Percentiles rank a stretch among this genome's conserved stretches.
phyloP scores from a whole-genome alignment of 305 asterid genomes.

The Fraxinus platypoda region DNA sequence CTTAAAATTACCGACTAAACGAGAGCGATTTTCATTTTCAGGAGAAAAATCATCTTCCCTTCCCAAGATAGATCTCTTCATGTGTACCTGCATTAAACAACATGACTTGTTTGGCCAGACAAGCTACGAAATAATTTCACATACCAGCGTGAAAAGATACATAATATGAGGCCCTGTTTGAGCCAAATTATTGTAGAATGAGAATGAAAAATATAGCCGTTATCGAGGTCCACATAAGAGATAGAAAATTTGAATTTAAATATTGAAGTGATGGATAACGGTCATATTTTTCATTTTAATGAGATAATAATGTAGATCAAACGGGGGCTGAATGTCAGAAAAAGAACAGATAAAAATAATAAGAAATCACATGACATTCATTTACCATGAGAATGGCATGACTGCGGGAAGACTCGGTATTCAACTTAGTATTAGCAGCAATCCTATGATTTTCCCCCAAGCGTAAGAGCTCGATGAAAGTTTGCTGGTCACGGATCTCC shows the following conservation, averaged over 20 bases:
- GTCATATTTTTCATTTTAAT: too few species aligned
- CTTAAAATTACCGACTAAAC: conserved; percentile 54
- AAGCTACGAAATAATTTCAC: conserved; percentile 3
- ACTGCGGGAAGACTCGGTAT: conserved; percentile 99
- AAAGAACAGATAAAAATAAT: neutral
- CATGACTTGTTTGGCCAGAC: conserved; percentile 20
- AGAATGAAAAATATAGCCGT: too few species aligned
- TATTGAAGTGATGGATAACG: too few species aligned
- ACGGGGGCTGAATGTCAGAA: neutral
- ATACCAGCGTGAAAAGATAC: neutral
- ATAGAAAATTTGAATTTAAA: too few species aligned
- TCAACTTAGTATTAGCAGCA: conserved; percentile 96
- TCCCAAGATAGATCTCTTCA: conserved; percentile 68
- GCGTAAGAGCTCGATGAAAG: conserved; percentile 79
- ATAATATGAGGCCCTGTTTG: too few species aligned
- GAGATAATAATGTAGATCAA: too few species aligned
- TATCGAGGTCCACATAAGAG: too few species aligned
- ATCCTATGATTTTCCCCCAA: conserved; percentile 93
- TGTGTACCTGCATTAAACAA: conserved; percentile 68
- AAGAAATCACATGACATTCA: neutral
- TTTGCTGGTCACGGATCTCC: conserved; percentile 81
- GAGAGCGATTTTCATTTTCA: conserved; percentile 55
- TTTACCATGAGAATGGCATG: conserved; percentile 96
- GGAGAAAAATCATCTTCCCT: conserved; percentile 54
- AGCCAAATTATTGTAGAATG: too few species aligned